Evolutionary conservation across 768 basidiomycete genomes (phyloP), one percentile per base, ranked within the genome.

Genomic region (Serendipita sp.): DNA sequence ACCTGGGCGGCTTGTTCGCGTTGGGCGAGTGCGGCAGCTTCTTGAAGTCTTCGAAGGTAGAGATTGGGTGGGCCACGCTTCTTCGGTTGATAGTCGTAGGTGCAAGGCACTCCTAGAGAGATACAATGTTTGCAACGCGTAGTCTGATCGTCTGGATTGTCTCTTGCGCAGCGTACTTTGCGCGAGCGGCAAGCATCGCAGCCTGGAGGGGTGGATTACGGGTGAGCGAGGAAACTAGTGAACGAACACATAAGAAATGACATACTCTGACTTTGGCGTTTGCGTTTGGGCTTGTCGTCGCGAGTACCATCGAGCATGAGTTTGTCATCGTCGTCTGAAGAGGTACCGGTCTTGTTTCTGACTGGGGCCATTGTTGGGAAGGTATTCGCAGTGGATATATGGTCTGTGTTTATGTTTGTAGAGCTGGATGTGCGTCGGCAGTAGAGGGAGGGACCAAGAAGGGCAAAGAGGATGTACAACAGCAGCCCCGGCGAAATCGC

Each of bases 61-160:
- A 92, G 77, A 72, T 94, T 94, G 1, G 91, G 92, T 2, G 92
- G 92, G 0, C 92, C 92, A 62, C 92, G 78, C 73, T 94, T 94
- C 78, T 92, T 92, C 20, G 92, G 92, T 70, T 89, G 87, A 71
- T 94, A 94, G 70, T 90, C 87, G 67, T 93, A 95, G 0, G 88
- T 91, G 72, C 92, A 93, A 3, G 83, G 80, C 56, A 92, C 86
- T 20, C 83, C 85, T 58, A 93, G 81, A 0, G 85, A 79, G 67
- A 86, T 77, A 71, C 90, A 93, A 70, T 92, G 90, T 70, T 88
- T 91, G 85, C 90, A 92, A 5, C 85, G 78, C 66, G 82, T 82
- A 72, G 84, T 86, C 9, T 81, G 76, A 69, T 88, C 86, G 65
- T 88, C 86, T 26, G 83, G 80, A 67, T 84, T 84, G 69, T 91